phyloP scores from a whole-genome alignment of 805 yeast genomes.

The Priceomyces fermenticarens region DNA sequence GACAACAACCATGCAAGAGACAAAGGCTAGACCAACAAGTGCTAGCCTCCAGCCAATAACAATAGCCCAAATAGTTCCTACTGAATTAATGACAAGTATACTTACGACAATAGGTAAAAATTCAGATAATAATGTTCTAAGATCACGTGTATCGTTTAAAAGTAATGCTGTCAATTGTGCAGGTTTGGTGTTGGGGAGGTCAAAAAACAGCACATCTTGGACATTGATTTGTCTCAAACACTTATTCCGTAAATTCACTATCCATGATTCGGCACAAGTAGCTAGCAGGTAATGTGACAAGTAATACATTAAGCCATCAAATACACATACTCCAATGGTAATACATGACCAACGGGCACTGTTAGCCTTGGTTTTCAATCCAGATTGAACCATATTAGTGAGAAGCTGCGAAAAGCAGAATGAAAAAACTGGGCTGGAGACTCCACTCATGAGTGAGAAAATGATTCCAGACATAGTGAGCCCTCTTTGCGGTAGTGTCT shows the following conservation, averaged over 20 bases:
- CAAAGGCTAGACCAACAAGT: constrained; percentile 72
- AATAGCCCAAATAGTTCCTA: constrained; percentile 78
- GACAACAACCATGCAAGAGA: constrained; percentile 57
- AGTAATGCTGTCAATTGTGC: constrained; percentile 63
- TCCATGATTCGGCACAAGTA: constrained; percentile 67
- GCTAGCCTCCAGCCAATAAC: constrained; percentile 83
- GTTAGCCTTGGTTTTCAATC: constrained; percentile 25
- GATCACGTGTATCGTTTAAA: constrained; percentile 79
- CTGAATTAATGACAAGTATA: constrained; percentile 48
- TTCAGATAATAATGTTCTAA: constrained; percentile 61
- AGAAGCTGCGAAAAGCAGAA: constrained; percentile 70
- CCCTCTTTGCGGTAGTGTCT: constrained; percentile 15
- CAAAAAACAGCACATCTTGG: constrained; percentile 57
- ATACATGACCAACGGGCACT: constrained; percentile 64
- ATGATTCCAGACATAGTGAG: constrained; percentile 49
- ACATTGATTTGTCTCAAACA: constrained; percentile 48
- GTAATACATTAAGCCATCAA: constrained; percentile 60
- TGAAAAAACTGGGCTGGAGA: constrained; percentile 73
- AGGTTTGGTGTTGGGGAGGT: constrained; percentile 32
- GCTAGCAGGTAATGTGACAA: constrained; percentile 49
- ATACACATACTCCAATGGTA: constrained; percentile 58
- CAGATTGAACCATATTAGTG: constrained; percentile 55
- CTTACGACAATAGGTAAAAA: constrained; percentile 55
- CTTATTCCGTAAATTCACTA: constrained; percentile 46
- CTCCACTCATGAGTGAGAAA: constrained; percentile 56